Percentiles rank a stretch among this genome's conserved stretches.
Evolutionary conservation across 164 flowering plant genomes (phyloP).

Genomic region (Berberis thunbergii): DNA sequence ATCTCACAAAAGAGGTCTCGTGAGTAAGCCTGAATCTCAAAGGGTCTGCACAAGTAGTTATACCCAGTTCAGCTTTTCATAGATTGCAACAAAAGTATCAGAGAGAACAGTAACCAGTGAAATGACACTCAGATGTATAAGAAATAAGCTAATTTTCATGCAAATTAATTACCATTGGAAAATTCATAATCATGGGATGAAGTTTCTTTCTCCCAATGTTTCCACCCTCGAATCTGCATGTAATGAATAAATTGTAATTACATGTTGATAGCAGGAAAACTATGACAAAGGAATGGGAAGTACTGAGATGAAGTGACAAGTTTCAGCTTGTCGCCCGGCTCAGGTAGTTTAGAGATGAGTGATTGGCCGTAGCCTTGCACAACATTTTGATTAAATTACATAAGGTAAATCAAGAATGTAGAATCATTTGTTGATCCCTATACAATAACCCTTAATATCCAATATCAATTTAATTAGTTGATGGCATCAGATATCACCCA

Average conservation of each 20-base stretch:
- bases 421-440: background rate
- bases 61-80: background rate
- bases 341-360: too few relatives aligned
- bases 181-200: slow-evolving; percentile 56
- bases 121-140: background rate
- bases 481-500: background rate
- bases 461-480: background rate
- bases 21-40: slow-evolving; percentile 92
- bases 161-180: slow-evolving; percentile 53
- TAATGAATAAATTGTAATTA: background rate
- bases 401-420: background rate
- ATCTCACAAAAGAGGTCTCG: slow-evolving; percentile 91
- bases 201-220: slow-evolving; percentile 84
- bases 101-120: background rate
- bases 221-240: slow-evolving; percentile 89
- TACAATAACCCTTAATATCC: background rate
- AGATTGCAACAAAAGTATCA: background rate
- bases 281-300: background rate
- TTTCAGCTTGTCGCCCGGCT: too few relatives aligned
- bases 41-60: slow-evolving; percentile 51
- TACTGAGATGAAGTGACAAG: too few relatives aligned
- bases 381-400: too few relatives aligned
- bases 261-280: background rate
- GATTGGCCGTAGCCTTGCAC: too few relatives aligned
- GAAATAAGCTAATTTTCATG: background rate